These are phyloP conservation scores for Phanerochaete sordida DNA, from an alignment of 768 basidiomycete genomes.

Conservation along the genomic window DNA sequence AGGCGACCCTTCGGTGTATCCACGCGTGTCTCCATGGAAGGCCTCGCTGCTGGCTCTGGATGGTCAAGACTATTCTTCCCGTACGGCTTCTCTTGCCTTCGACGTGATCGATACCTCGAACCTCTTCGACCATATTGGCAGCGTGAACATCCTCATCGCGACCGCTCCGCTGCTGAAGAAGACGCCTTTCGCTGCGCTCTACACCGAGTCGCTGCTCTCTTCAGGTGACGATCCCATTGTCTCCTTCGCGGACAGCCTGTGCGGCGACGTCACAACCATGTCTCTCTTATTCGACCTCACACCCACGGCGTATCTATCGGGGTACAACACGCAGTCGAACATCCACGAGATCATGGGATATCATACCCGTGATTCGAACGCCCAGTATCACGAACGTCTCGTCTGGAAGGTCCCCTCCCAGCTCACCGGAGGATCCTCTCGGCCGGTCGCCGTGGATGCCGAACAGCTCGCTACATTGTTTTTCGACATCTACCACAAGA, in stretches of 20 bases:
- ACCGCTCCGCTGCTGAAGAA: constrained; percentile 13
- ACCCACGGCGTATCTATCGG: constrained; percentile 37
- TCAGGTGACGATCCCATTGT: constrained; percentile 25
- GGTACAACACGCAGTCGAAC: constrained; percentile 38
- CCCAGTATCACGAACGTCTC: constrained; percentile 35
- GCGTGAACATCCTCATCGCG: constrained; percentile 18
- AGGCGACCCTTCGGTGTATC: no score
- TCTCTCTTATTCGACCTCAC: constrained; percentile 39
- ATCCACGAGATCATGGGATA: constrained; percentile 34
- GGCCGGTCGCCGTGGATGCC: constrained; percentile 24
- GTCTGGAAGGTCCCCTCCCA: constrained; percentile 34
- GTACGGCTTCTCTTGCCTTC: no score
- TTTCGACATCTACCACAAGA: constrained; percentile 37
- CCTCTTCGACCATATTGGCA: constrained; percentile 18
- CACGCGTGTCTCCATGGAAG: no score
- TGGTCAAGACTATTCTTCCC: no score
- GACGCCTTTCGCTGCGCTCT: constrained; percentile 5
- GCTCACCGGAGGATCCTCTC: constrained; percentile 3
- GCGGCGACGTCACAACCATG: constrained; percentile 38
- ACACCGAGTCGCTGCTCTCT: constrained; percentile 18
- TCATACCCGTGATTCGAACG: background rate
- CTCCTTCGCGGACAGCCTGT: constrained; percentile 30
- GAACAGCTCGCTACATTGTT: constrained; percentile 35
- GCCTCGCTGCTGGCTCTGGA: no score
- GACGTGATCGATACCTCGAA: constrained; percentile 23